phyloP scores from a whole-genome alignment of 768 basidiomycete species.

The Hemileccinum rubropunctum region DNA sequence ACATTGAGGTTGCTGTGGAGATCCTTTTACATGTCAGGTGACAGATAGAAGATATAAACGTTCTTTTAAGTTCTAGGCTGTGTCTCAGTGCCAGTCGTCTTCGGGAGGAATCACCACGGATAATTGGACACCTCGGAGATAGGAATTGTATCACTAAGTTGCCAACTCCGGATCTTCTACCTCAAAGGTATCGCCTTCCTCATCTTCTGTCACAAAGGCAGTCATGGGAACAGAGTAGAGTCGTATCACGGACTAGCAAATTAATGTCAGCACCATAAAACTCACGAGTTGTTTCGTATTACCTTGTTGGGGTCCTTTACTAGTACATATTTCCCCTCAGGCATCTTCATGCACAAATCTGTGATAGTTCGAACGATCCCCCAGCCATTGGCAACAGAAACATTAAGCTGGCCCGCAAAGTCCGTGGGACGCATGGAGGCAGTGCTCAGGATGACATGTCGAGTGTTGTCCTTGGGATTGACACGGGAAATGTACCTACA shows the following conservation, averaged over 20 bases:
- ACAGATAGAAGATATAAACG: conserved; percentile 1
- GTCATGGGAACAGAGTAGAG: conserved; percentile 89
- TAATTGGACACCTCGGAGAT: conserved; percentile 5
- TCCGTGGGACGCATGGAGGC: conserved; percentile 93
- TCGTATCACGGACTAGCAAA: conserved; percentile 80
- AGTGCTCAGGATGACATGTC: conserved; percentile 93
- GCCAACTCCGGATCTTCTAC: conserved; percentile 41
- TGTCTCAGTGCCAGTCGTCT: not conserved
- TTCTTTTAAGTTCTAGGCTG: not conserved
- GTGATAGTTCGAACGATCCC: conserved; percentile 95
- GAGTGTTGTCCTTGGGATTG: conserved; percentile 90
- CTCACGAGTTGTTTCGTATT: conserved; percentile 22
- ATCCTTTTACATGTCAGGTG: conserved; percentile 54
- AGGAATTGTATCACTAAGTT: conserved; percentile 16
- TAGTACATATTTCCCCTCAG: conserved; percentile 96
- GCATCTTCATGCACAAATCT: conserved; percentile 93
- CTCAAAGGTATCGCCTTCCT: conserved; percentile 48
- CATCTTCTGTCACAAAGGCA: conserved; percentile 83
- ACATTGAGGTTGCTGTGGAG: conserved; percentile 81
- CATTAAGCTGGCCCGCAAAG: conserved; percentile 92
- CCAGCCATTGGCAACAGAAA: conserved; percentile 96
- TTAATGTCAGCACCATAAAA: conserved; percentile 10
- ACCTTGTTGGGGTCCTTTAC: conserved; percentile 99
- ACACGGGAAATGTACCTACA: conserved; percentile 90
- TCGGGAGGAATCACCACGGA: not conserved